These are phyloP conservation scores for Closterium sp. DNA, from an alignment of 139 green algal genomes.

Conservation along the genomic window DNA sequence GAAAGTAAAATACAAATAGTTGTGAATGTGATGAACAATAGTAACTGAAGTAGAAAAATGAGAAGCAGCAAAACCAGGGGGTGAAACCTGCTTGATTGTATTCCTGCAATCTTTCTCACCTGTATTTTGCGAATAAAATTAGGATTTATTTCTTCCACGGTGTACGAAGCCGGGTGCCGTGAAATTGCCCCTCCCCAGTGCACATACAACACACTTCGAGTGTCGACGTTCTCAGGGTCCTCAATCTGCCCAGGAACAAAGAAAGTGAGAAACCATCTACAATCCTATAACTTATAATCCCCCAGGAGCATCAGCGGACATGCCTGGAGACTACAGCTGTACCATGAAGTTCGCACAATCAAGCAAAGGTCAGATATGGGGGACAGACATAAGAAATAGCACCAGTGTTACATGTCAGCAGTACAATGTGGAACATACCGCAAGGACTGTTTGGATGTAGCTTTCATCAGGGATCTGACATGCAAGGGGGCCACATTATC, in stretches of 20 bases:
- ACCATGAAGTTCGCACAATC: background rate
- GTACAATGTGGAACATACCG: background rate
- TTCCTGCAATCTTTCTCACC: background rate
- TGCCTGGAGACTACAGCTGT: background rate
- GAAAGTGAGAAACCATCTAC: background rate
- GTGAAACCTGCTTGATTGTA: background rate
- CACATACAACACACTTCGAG: conserved; percentile 11
- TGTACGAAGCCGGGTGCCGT: conserved; percentile 15
- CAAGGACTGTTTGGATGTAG: conserved; percentile 28
- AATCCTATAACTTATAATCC: background rate
- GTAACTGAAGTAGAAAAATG: no score
- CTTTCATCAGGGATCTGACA: conserved; percentile 30
- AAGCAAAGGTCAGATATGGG: background rate
- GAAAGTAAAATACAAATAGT: no score
- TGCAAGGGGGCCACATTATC: background rate
- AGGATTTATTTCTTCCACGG: background rate
- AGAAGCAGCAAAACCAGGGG: background rate
- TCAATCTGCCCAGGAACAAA: conserved; percentile 13
- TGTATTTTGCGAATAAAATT: background rate
- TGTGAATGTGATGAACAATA: no score
- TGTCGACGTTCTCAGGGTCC: conserved; percentile 3
- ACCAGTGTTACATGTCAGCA: background rate
- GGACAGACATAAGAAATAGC: background rate
- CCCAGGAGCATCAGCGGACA: background rate
- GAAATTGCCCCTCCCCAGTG: conserved; percentile 6